Percentiles rank a stretch among this genome's conserved stretches.
phyloP scores from a whole-genome alignment of 2,329 filamentous ascomycete species.

The Rutstroemia sydowiana region DNA sequence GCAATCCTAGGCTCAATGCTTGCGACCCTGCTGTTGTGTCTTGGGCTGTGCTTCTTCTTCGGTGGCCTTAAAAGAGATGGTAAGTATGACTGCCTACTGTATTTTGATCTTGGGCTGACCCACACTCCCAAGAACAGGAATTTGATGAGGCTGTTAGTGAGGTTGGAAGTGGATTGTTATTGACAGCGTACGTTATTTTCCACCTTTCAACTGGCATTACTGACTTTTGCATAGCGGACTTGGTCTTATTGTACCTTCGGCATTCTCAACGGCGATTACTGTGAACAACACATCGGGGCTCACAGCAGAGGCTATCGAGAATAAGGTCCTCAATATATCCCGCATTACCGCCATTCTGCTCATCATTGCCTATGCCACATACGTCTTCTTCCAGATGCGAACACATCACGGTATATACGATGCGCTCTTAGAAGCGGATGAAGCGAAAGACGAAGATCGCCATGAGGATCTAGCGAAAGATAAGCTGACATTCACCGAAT shows the following conservation, averaged over 20 bases:
- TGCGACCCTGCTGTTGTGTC: conserved; percentile 72
- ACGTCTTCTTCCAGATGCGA: conserved; percentile 63
- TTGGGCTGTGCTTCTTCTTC: conserved; percentile 73
- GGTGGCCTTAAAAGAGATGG: conserved; percentile 59
- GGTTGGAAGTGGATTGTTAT: conserved; percentile 66
- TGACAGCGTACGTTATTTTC: conserved; percentile 56
- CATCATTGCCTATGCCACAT: conserved; percentile 60
- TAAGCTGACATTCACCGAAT: conserved; percentile 71
- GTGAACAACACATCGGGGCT: conserved; percentile 15
- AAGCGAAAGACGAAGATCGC: conserved; percentile 58
- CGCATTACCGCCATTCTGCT: conserved; percentile 65
- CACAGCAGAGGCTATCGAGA: conserved; percentile 36
- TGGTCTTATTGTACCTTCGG: conserved; percentile 36
- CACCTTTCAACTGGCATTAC: neutral
- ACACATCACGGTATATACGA: conserved; percentile 74
- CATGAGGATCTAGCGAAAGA: conserved; percentile 51
- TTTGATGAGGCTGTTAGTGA: conserved; percentile 75
- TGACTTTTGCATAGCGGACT: conserved; percentile 35
- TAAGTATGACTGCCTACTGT: neutral
- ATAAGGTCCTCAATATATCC: conserved; percentile 57
- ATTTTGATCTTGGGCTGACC: neutral
- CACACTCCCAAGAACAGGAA: conserved; percentile 41
- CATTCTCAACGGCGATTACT: conserved; percentile 41
- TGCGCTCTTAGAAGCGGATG: conserved; percentile 63
- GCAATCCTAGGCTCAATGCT: conserved; percentile 79